A percentile compares a stretch with the other conserved stretches of the same genome.
Conservation (phyloP, 345 rosid species). For the Populus deltoides region DNA sequence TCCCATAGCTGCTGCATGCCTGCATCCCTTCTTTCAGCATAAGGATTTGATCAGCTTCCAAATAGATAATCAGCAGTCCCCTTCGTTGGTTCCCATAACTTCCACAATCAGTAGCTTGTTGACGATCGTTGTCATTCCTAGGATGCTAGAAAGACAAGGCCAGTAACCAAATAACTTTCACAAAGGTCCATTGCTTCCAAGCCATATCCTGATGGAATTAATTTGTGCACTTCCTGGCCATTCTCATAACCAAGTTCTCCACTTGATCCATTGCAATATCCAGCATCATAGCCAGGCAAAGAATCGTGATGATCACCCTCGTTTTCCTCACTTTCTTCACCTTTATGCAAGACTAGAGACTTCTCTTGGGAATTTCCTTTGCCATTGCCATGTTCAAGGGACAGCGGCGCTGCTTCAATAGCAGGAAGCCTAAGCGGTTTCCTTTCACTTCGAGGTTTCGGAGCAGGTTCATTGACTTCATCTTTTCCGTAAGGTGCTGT, state of each 20-base stretch:
- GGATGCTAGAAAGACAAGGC: conserved; percentile 49
- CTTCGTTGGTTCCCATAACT: conserved; percentile 44
- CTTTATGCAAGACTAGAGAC: conserved; percentile 11
- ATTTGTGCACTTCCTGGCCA: conserved; percentile 36
- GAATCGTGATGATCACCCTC: not conserved
- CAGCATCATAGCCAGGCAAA: conserved; percentile 8
- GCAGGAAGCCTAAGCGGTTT: conserved; percentile 12
- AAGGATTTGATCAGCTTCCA: conserved; percentile 54
- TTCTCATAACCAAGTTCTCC: conserved; percentile 15
- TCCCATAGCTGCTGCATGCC: conserved; percentile 5
- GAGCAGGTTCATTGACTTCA: conserved; percentile 12
- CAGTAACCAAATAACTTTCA: conserved; percentile 72
- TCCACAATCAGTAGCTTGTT: conserved; percentile 22
- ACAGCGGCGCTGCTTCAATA: conserved; percentile 12
- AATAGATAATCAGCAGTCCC: conserved; percentile 66
- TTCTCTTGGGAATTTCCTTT: not conserved
- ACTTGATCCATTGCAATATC: conserved; percentile 2
- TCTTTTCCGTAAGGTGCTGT: conserved; percentile 29
- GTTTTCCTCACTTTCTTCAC: conserved; percentile 13
- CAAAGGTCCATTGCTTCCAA: conserved; percentile 78
- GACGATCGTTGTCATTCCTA: conserved; percentile 23
- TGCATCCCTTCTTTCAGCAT: conserved; percentile 25
- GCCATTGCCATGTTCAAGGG: not conserved
- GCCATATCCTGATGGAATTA: conserved; percentile 64
- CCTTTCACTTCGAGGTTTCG: conserved; percentile 25